A percentile compares a stretch with the other conserved stretches of the same genome.
Evolutionary conservation across 1,284 basidiomycete species (phyloP).

Genomic region (Puccinia brachypodii): DNA sequence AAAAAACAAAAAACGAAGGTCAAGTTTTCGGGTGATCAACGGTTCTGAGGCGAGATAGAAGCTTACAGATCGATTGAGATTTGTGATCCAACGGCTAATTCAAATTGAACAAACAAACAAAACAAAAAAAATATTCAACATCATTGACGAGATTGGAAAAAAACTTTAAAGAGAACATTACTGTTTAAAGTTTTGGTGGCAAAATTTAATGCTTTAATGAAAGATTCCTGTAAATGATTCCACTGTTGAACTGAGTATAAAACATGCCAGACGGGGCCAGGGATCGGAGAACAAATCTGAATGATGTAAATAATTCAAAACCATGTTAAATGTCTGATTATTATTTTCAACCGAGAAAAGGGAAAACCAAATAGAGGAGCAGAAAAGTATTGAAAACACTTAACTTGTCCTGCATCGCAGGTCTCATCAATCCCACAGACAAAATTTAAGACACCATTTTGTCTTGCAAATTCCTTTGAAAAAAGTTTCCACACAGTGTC

Average conservation of each 20-base stretch:
- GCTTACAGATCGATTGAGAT: slow-evolving; percentile 36
- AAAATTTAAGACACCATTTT: slow-evolving; percentile 24
- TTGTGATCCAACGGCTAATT: slow-evolving; percentile 18
- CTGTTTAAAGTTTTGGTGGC: not conserved
- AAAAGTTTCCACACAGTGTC: not conserved
- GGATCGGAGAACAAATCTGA: slow-evolving; percentile 31
- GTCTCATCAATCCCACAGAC: slow-evolving; percentile 34
- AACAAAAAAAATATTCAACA: not conserved
- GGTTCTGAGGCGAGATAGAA: no score
- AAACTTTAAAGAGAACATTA: not conserved
- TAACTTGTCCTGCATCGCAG: slow-evolving; percentile 37
- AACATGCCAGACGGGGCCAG: slow-evolving; percentile 31
- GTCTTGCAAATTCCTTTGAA: slow-evolving; percentile 25
- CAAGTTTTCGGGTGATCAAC: no score
- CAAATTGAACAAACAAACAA: no score
- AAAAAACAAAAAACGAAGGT: not conserved
- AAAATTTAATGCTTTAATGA: not conserved
- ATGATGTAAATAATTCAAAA: no score
- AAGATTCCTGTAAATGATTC: slow-evolving; percentile 5
- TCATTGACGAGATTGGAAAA: no score
- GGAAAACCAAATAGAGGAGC: no score
- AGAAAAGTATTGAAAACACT: not conserved
- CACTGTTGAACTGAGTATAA: slow-evolving; percentile 31
- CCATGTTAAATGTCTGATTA: no score
- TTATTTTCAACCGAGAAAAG: no score